Evolutionary conservation across 176 grass and related monocot species (phyloP).

Genomic region (Thinopyrum elongatum): DNA sequence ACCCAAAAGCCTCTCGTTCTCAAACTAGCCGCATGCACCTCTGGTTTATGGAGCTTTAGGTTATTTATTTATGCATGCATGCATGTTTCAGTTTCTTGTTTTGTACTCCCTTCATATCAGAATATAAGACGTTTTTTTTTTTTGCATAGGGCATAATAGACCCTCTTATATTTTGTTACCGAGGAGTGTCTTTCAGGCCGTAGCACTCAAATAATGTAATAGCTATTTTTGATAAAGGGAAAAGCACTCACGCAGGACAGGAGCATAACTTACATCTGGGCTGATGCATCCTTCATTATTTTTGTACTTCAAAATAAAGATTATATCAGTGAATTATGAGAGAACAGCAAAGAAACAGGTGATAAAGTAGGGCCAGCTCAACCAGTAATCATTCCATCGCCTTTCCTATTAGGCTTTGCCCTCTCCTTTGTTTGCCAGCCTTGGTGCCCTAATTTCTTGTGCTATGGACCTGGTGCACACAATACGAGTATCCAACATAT

Average conservation of each 20-base stretch:
- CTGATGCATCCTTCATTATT: neutral
- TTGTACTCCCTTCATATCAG: too few species aligned
- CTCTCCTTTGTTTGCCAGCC: slow-evolving; percentile 49
- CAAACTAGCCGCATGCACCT: neutral
- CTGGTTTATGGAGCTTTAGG: neutral
- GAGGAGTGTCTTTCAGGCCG: neutral
- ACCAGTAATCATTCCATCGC: slow-evolving; percentile 53
- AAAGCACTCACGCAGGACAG: neutral
- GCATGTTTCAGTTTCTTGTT: neutral
- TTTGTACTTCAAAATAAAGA: neutral
- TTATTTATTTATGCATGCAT: neutral
- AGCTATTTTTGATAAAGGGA: neutral
- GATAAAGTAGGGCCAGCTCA: slow-evolving; percentile 53
- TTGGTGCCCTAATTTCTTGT: slow-evolving; percentile 41
- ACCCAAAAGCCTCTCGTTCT: neutral
- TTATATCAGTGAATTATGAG: neutral
- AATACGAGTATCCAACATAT: slow-evolving; percentile 7
- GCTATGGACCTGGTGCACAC: slow-evolving; percentile 36
- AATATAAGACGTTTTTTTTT: too few species aligned
- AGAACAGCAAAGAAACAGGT: slow-evolving; percentile 12
- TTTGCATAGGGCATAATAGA: too few species aligned
- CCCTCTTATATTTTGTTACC: too few species aligned
- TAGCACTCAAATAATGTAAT: neutral
- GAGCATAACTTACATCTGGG: neutral
- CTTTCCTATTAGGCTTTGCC: slow-evolving; percentile 47